Base-by-base conservation (phyloP, 768 basidiomycete genomes). In the Naganishia friedmannii region DNA sequence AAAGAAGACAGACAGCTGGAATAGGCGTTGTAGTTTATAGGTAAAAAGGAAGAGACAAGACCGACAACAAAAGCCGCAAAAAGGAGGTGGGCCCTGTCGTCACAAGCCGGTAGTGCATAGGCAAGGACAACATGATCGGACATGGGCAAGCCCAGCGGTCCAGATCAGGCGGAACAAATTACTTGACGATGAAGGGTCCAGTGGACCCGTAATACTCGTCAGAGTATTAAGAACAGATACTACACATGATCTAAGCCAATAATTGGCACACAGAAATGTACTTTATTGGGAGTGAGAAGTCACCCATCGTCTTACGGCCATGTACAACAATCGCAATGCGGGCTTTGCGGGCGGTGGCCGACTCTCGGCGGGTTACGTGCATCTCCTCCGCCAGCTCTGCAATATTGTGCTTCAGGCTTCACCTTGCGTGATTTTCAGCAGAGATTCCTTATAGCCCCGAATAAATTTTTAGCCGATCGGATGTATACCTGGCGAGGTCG, bases 241-340 rank as follows among this genome's bases (percentile, higher is more conserved):
- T 90, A 91, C 90, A 91, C 90, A 90, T 90, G 89, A 90, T 91
- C 90, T 90, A 90, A 91, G 90, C 90, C 89, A 90, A 90, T 89
- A 90, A 51, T 63, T 63, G 68, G 68, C 68, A 69, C 48, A 69
- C 68, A 69, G 68, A 69, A 69, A 69, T 69, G 68, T 69, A 63
- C 54, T 42, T 53, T 26, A 29, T 34, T 9, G 19, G 1, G 7
- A 9, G 1, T 13, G 23, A 28, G 39, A 42, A 42, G 39, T 63
- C 29, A 17, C 34, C 39, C 39, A 21, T 9, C 39, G 8, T 17
- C 26, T 3, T 42, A 42, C 32, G 39, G n/a, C 15, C 13, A 2
- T 21, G 60, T 26, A 42, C 60, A 9, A 37, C 34, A 12, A 5
- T 37, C 12, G 34, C 6, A 37, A 37, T 37, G 4, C 34, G 34